A percentile compares a stretch with the other conserved stretches of the same genome.
phyloP scores from a whole-genome alignment of 345 rosid species.

The Iberis pinnata region DNA sequence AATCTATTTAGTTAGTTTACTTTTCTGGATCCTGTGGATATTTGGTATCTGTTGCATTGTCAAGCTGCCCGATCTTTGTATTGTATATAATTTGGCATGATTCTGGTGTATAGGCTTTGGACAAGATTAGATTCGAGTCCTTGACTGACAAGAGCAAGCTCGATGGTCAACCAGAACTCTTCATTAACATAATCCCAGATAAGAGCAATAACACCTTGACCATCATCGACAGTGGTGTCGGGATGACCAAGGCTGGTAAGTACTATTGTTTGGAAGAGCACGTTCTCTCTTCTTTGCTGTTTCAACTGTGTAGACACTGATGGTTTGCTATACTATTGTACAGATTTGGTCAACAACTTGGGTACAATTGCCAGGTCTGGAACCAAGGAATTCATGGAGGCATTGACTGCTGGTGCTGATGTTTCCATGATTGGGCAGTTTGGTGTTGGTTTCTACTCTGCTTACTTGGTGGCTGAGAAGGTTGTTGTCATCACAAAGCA shows the following conservation, averaged over 20 bases:
- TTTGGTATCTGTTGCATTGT: not conserved
- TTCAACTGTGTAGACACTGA: not conserved
- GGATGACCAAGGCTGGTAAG: slow-evolving; percentile 93
- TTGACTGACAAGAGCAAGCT: slow-evolving; percentile 90
- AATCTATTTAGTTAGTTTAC: no score
- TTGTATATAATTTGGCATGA: not conserved
- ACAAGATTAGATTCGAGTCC: slow-evolving; percentile 79
- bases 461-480: slow-evolving; percentile 79
- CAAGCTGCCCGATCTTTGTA: not conserved
- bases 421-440: slow-evolving; percentile 90
- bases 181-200: slow-evolving; percentile 75
- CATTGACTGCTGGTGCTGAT: slow-evolving; percentile 85
- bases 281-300: not conserved
- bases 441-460: slow-evolving; percentile 84
- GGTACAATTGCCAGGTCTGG: slow-evolving; percentile 93
- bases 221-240: slow-evolving; percentile 74
- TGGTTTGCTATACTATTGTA: not conserved
- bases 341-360: slow-evolving; percentile 84
- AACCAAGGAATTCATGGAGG: slow-evolving; percentile 87
- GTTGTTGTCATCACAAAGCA: slow-evolving; percentile 77
- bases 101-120: slow-evolving; percentile 52
- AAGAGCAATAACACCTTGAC: slow-evolving; percentile 59
- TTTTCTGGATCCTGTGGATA: not conserved
- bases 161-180: slow-evolving; percentile 75
- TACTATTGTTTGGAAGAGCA: not conserved